Percentiles rank a stretch among this genome's conserved stretches.
Evolutionary conservation across 148 eudicot genomes (phyloP).

Genomic region (Amaranthus palmeri): DNA sequence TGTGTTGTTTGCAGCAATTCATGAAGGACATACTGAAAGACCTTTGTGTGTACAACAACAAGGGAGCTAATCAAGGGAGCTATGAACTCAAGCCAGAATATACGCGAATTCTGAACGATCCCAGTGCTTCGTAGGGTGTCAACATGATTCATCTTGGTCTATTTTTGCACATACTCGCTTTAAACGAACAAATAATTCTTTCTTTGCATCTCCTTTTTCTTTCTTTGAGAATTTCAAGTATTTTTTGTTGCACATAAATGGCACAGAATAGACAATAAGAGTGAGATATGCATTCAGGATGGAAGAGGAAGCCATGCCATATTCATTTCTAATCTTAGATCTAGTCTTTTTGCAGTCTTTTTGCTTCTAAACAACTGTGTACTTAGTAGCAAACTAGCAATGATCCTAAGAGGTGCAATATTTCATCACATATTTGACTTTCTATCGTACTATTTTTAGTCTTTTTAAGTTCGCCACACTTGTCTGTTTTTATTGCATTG

Average conservation of each 20-base stretch:
- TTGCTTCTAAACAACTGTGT: too few species aligned
- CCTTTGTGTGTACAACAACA: slow-evolving; percentile 62
- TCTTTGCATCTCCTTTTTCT: neutral
- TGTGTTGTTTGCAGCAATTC: slow-evolving; percentile 47
- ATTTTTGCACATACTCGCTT: slow-evolving; percentile 9
- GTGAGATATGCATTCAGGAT: neutral
- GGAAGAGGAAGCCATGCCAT: neutral
- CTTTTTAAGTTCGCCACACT: neutral
- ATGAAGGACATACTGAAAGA: slow-evolving; percentile 64
- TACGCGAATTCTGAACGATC: slow-evolving; percentile 38
- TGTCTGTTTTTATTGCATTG: neutral
- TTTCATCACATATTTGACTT: neutral
- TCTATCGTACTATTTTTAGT: neutral
- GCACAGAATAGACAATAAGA: neutral
- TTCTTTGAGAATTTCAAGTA: neutral
- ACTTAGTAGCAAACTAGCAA: neutral
- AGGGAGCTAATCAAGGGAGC: slow-evolving; percentile 59
- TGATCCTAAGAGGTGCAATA: neutral
- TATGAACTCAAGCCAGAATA: slow-evolving; percentile 74
- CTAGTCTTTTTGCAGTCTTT: neutral
- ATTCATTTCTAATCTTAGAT: neutral
- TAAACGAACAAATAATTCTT: neutral
- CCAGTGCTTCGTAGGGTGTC: slow-evolving; percentile 15
- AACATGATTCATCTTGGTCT: neutral
- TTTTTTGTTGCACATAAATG: slow-evolving; percentile 6